A percentile compares a stretch with the other conserved stretches of the same genome.
Conservation (phyloP, 768 basidiomycete genomes). For the Russula foetens region DNA sequence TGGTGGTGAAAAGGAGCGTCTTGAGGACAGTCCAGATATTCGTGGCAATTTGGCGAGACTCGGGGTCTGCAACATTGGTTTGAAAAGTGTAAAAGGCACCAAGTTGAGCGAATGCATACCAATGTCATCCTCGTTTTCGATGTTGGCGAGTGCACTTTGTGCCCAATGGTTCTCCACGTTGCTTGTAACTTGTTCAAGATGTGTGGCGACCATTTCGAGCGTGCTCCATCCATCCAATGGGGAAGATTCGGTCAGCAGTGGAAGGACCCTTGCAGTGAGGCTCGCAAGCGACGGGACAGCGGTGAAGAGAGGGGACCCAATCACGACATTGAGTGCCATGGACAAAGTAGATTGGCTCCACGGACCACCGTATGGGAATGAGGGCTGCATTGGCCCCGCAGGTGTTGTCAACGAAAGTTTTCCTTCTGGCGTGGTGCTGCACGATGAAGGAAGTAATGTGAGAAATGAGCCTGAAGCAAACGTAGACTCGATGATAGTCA, state of each 20-base stretch:
- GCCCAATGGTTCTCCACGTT: constrained; percentile 26
- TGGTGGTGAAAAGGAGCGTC: constrained; percentile 61
- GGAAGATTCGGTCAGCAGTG: constrained; percentile 23
- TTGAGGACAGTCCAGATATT: constrained; percentile 63
- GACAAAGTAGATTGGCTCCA: constrained; percentile 14
- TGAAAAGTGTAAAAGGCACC: not conserved
- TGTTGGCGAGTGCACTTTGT: constrained; percentile 22
- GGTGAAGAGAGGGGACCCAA: constrained; percentile 19
- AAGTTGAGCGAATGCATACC: constrained; percentile 18
- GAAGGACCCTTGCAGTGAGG: constrained; percentile 21
- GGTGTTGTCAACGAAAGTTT: constrained; percentile 8
- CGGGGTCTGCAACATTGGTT: constrained; percentile 29
- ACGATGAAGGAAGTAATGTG: constrained; percentile 31
- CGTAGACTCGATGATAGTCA: constrained; percentile 42
- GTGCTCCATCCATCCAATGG: constrained; percentile 23
- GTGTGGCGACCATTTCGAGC: constrained; percentile 18
- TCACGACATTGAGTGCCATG: constrained; percentile 17
- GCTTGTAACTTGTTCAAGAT: constrained; percentile 21
- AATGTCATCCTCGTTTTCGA: constrained; percentile 25
- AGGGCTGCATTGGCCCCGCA: not conserved
- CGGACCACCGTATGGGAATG: constrained; percentile 11
- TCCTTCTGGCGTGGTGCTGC: constrained; percentile 22
- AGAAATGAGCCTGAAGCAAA: constrained; percentile 54
- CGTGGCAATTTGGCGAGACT: constrained; percentile 37
- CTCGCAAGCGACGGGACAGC: constrained; percentile 24